Conservation (phyloP, 2,329 filamentous ascomycete species). For the Stachybotrys echinatus region DNA sequence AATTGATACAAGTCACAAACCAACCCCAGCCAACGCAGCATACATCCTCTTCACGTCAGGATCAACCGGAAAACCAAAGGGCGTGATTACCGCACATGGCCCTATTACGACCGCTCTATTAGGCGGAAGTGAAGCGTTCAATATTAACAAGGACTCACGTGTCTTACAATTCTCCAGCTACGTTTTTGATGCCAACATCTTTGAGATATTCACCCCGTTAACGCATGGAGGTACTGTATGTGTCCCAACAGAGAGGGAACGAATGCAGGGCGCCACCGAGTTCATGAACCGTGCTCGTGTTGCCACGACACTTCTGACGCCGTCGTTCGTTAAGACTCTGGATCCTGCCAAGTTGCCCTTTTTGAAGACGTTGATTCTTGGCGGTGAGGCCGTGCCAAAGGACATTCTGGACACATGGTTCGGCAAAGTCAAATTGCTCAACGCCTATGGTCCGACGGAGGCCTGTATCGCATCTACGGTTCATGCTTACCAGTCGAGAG, state of each 20-base stretch:
- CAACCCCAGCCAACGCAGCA: slow-evolving; percentile 5
- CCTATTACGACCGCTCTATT: slow-evolving; percentile 2
- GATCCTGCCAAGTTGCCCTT: background rate
- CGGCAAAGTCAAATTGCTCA: background rate
- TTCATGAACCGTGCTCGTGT: slow-evolving; percentile 7
- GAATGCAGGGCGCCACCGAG: slow-evolving; percentile 3
- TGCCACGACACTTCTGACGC: background rate
- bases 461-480: background rate
- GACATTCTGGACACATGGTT: background rate
- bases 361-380: background rate
- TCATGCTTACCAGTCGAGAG: background rate
- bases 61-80: slow-evolving; percentile 17
- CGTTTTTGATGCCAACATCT: slow-evolving; percentile 15
- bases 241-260: slow-evolving; percentile 5
- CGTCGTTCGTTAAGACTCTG: background rate
- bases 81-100: slow-evolving; percentile 13
- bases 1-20: background rate
- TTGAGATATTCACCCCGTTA: slow-evolving; percentile 9
- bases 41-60: slow-evolving; percentile 19
- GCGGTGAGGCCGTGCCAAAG: background rate
- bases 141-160: background rate
- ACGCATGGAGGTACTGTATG: slow-evolving; percentile 15
- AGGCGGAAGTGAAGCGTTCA: slow-evolving; percentile 5
- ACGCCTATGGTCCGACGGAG: slow-evolving; percentile 16
- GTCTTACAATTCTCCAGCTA: slow-evolving; percentile 18